Percentiles rank a stretch among this genome's conserved stretches.
These are phyloP conservation scores for Canavalia ensiformis DNA, from an alignment of 306 rosid species.

Conservation along the genomic window DNA sequence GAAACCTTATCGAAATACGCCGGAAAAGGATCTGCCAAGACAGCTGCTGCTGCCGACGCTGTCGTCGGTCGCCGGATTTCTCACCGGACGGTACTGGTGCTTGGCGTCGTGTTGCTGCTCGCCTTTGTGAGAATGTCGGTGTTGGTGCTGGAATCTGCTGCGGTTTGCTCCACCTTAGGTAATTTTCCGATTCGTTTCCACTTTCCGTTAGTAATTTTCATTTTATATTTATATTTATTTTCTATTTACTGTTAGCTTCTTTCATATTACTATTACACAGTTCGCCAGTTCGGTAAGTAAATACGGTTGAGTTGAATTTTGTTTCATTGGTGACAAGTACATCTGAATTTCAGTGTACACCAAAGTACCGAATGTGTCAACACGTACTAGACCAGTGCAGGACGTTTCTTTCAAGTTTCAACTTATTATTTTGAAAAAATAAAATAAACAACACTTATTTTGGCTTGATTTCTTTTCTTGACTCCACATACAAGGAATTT, in stretches of 20 bases:
- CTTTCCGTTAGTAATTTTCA: background rate
- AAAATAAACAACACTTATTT: background rate
- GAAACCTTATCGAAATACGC: conserved; percentile 60
- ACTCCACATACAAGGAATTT: background rate
- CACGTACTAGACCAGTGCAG: too few relatives aligned
- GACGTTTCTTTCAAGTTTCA: too few relatives aligned
- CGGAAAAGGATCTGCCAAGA: conserved; percentile 51
- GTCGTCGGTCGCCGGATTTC: conserved; percentile 59
- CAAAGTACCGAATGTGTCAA: background rate
- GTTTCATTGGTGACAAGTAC: background rate
- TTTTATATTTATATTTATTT: background rate
- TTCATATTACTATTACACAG: background rate
- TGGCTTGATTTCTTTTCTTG: background rate
- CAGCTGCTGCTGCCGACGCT: conserved; percentile 35
- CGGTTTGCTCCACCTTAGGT: conserved; percentile 72
- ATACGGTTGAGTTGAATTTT: background rate
- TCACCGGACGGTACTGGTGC: conserved; percentile 57
- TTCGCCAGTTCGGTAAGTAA: background rate
- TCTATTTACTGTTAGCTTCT: background rate
- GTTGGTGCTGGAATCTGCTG: conserved; percentile 72
- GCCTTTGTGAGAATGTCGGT: conserved; percentile 68
- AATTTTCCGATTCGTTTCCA: background rate
- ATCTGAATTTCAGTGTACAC: background rate
- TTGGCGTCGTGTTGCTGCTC: conserved; percentile 66
- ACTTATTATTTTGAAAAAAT: too few relatives aligned